Conservation (phyloP, 306 rosid genomes). For the Lathyrus oleraceus region DNA sequence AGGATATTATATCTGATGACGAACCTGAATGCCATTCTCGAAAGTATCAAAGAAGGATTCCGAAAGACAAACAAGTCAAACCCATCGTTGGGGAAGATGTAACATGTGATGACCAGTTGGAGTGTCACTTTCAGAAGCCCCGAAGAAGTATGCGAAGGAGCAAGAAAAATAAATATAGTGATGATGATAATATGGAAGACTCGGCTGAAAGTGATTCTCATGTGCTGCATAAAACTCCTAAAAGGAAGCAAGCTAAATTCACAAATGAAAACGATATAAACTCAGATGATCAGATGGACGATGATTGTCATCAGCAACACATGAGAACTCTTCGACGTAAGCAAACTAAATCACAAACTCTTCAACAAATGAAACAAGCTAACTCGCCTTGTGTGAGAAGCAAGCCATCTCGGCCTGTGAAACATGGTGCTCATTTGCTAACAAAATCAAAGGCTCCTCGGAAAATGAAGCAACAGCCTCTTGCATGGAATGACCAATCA, state of each 20-base stretch:
- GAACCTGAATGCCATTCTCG: constrained; percentile 32
- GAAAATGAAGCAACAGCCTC: constrained; percentile 50
- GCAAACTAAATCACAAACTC: constrained; percentile 51
- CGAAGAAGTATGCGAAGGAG: constrained; percentile 37
- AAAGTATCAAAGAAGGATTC: constrained; percentile 36
- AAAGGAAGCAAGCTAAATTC: constrained; percentile 57
- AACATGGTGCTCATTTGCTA: constrained; percentile 43
- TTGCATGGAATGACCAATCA: constrained; percentile 43
- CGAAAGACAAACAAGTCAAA: constrained; percentile 36
- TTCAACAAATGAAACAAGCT: constrained; percentile 53
- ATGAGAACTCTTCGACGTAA: constrained; percentile 55
- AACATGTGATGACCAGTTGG: constrained; percentile 43
- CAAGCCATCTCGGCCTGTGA: constrained; percentile 44
- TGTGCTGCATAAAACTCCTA: constrained; percentile 48
- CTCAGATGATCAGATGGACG: constrained; percentile 47
- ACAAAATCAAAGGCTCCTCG: constrained; percentile 49
- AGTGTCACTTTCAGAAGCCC: constrained; percentile 39
- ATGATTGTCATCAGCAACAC: constrained; percentile 47
- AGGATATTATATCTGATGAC: constrained; percentile 39
- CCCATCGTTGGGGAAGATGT: constrained; percentile 37
- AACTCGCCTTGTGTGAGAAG: constrained; percentile 43
- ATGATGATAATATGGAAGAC: constrained; percentile 37
- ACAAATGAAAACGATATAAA: constrained; percentile 46
- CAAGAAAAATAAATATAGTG: constrained; percentile 32
- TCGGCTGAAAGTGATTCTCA: constrained; percentile 40